Evolutionary conservation across 2,329 filamentous ascomycete genomes (phyloP).

Genomic region (Aureobasidium sp.): DNA sequence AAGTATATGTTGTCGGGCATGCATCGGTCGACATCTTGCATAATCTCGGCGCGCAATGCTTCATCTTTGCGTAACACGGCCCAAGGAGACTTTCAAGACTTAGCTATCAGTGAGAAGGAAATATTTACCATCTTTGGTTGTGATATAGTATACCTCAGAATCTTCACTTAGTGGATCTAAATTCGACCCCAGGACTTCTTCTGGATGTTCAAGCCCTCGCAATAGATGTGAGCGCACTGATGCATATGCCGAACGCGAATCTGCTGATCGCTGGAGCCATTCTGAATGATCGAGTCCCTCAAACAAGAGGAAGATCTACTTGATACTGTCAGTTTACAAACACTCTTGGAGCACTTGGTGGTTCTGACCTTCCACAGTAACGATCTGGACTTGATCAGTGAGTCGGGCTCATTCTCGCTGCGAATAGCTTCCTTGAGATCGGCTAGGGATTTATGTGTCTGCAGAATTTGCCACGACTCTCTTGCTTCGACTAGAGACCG

Average conservation of each 20-base stretch:
- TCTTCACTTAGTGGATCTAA: conserved; percentile 84
- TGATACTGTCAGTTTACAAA: not conserved
- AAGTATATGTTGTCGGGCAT: conserved; percentile 90
- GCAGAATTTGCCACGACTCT: conserved; percentile 25
- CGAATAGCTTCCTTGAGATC: conserved; percentile 25
- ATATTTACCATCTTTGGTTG: conserved; percentile 11
- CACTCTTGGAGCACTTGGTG: no score
- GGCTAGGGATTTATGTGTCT: conserved; percentile 20
- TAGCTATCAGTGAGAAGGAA: conserved; percentile 36
- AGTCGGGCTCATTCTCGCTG: conserved; percentile 9
- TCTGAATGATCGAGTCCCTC: conserved; percentile 53
- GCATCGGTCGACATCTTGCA: conserved; percentile 85
- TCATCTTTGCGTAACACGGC: conserved; percentile 79
- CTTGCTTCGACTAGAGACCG: conserved; percentile 24
- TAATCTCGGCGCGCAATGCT: conserved; percentile 74
- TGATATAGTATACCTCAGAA: conserved; percentile 44
- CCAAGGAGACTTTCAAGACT: conserved; percentile 72
- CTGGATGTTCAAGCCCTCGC: conserved; percentile 74
- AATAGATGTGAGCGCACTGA: conserved; percentile 67
- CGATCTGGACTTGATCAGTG: conserved; percentile 46
- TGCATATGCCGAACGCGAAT: conserved; percentile 66
- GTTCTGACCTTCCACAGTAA: conserved; percentile 76
- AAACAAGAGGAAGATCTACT: conserved; percentile 71
- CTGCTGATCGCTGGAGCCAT: conserved; percentile 60
- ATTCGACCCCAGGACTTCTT: conserved; percentile 59